Evolutionary conservation across 768 basidiomycete genomes (phyloP), one percentile per base, ranked within the genome.

Genomic region (Agaricus blazei): DNA sequence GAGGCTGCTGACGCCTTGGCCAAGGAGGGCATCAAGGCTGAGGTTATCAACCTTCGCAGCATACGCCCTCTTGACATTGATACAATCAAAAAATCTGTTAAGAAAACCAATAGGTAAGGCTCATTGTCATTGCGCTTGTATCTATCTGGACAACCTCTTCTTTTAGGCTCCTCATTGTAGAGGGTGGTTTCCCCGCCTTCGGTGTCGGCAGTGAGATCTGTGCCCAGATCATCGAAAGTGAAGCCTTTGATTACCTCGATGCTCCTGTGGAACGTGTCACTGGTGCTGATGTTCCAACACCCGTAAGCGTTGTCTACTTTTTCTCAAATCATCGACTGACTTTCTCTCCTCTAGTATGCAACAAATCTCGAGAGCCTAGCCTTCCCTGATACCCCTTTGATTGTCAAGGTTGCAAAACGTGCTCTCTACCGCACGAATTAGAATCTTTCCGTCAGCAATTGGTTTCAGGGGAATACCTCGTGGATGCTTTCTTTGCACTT

Each of bases 141-240:
- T 24, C 43, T 51, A n/a, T 26, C 9, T 36, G 45, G 29, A 28
- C 54, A 44, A 54, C 55, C 5, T 46, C 48, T 63, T 37, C 31
- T 58, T 27, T 34, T 60, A 94, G 92, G 54, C 81, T 99, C 59
- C 78, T 99, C 52, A 91, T 90, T 55, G 95, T 93, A 49, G 97
- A 99, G 73, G 96, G 96, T 71, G 97, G 97, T 38, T 99, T 97
- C 93, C 97, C 97, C 38, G 87, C 83, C 48, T 98, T 98, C 70
- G 93, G 97, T 75, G 96, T 99, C 53, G 97, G 97, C 61, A 95
- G 93, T 63, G 97, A 99, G 74, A 96, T 99, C 65, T 92, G 91
- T 62, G 97, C 97, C 12, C 95, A 98, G 72, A 93, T 98, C 63
- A 80, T 96, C 53, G 97, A 99, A 80, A 92, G 91, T 63, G 93